Evolutionary conservation across 148 eudicot species (phyloP), one percentile per base, ranked within the genome.

Genomic region (Persicaria maculosa): DNA sequence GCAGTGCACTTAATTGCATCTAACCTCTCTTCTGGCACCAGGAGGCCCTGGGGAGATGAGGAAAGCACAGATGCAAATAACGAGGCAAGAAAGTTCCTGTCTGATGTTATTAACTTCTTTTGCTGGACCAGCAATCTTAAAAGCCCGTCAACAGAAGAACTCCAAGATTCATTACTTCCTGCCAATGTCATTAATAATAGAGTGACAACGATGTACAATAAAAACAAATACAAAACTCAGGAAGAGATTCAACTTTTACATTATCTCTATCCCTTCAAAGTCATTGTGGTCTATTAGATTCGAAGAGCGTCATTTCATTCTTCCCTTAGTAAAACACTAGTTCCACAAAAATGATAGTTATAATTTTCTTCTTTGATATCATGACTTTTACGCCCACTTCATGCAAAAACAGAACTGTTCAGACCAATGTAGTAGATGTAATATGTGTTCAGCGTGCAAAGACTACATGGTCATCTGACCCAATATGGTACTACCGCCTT

Each of bases 101-200:
- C 97, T 8, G 97, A 95, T 45, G 92, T 52, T 55, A 95, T 87
- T 68, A 92, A 73, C 82, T 85, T 92, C 85, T 86, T 88, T 77
- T 90, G 98, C 83, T 88, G 88, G 81, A 90, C 85, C 78, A 92
- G 69, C 81, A 84, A 71, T 75, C 74, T 75, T 77, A 92, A 77
- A 76, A 95, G 81, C 71, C 86, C 91, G 50, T 87, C 88, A 40
- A 90, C 83, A 71, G 85, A 88, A 72, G 87, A 80, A 73, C 83
- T 76, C 86, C 86, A 79, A 59, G 72, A 72, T 68, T 84, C 87
- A 77, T 74, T 80, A 74, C 67, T 84, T 20, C 96, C 93, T 89
- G 83, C 71, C 57, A 17, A 64, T 64, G 72, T 68, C 47, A 59
- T 44, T 47, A 53, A 62, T 15, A 40, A 16, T 6, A 65, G 14